These are phyloP conservation scores for Metschnikowia cerradonensis DNA, from an alignment of 805 yeast genomes.

Conservation along the genomic window DNA sequence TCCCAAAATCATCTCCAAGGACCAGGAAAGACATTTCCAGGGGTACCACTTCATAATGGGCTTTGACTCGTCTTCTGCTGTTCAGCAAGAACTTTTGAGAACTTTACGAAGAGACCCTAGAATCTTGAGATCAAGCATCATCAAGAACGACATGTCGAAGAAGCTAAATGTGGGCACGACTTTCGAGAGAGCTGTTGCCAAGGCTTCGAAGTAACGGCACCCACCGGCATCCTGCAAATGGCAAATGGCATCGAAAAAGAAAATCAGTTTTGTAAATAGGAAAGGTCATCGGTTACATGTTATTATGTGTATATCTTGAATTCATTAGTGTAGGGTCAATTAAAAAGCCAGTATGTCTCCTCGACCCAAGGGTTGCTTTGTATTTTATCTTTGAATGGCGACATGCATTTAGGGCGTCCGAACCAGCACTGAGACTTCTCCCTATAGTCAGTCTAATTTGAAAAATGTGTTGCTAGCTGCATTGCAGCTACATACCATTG, in stretches of 20 bases:
- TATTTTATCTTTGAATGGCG: background rate
- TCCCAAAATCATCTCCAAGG: slow-evolving; percentile 78
- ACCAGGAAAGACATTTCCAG: slow-evolving; percentile 85
- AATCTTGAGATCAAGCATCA: slow-evolving; percentile 72
- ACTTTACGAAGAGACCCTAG: slow-evolving; percentile 86
- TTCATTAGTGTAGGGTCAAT: slow-evolving; percentile 4
- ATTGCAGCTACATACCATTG: no score
- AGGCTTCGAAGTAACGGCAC: slow-evolving; percentile 8
- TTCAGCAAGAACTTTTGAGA: slow-evolving; percentile 79
- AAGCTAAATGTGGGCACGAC: slow-evolving; percentile 56
- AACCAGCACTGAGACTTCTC: no score
- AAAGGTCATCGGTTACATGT: slow-evolving; percentile 1
- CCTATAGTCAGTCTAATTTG: background rate
- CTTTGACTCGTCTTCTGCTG: slow-evolving; percentile 82
- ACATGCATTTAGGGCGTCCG: background rate
- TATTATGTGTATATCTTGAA: background rate
- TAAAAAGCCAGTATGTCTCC: background rate
- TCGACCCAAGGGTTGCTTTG: slow-evolving; percentile 1
- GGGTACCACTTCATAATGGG: slow-evolving; percentile 85
- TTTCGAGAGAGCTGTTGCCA: slow-evolving; percentile 37
- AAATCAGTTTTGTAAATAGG: background rate
- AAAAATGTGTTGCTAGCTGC: background rate
- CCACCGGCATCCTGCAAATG: no score
- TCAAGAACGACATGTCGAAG: slow-evolving; percentile 55
- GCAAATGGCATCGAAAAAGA: background rate